Base-by-base conservation (phyloP, 371 early-diverging fungal species). In the Mucor plumbeus region DNA sequence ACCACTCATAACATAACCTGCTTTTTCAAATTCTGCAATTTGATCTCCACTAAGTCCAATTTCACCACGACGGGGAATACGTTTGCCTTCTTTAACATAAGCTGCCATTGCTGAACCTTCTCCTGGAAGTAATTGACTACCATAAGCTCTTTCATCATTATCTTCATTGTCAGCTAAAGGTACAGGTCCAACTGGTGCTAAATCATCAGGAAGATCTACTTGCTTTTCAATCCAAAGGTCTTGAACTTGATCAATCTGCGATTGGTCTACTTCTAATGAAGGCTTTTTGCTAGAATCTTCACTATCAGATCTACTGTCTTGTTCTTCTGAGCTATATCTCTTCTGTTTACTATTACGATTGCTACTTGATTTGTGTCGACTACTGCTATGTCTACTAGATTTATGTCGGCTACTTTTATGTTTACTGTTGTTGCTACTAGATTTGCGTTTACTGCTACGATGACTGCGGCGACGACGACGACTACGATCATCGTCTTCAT, bases 41-140 rank as follows among this genome's bases (percentile, higher is more conserved):
- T 95, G 85, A 31, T 91, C 85, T 55, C 92, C 88, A 61, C 89
- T 89, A 17, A 97, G 76, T 47, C 97, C 97, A 76, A 98, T 95
- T 83, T 98, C 97, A 85, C 97, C 98, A 84, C 97, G 92, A 39
- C 97, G 92, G 14, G 97, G 97, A 68, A 98, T 97, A 75, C 97
- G 94, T 79, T 97, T 95, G 40, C 97, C 97, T 43, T 91, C 85
- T 69, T 95, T 93, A 9, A 96, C 91, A 80, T 91, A 97, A 69
- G 82, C 84, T 19, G 81, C 80, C 80, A 84, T 79, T 13, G 82
- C 84, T 11, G 84, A 81, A 68, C 84, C 84, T 80, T 84, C 81
- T 74, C 84, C 81, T 35, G 84, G 81, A 48, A 84, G 68, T 38
- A 84, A 64, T 3, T 93, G 91, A 5, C 90, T 87, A 71, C 97